These are phyloP conservation scores for Cryphonectria parasitica DNA, from an alignment of 2,329 filamentous ascomycete genomes.

Conservation along the genomic window DNA sequence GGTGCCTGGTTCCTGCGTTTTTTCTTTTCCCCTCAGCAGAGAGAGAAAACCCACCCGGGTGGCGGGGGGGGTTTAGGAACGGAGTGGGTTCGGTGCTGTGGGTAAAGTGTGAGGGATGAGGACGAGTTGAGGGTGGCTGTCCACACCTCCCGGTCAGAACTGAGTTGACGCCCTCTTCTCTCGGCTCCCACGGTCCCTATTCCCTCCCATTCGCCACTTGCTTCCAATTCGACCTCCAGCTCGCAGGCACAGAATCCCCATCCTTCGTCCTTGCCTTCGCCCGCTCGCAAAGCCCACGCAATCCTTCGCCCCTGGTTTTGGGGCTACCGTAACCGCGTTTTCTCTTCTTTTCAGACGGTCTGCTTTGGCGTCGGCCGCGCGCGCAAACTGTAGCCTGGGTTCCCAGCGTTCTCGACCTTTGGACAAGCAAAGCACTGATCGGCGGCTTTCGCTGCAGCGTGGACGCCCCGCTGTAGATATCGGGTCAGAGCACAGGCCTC, in stretches of 20 bases:
- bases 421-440: neutral
- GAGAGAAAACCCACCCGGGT: no score
- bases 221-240: neutral
- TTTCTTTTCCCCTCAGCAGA: neutral
- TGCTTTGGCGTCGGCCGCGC: neutral
- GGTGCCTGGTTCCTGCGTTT: neutral
- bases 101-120: neutral
- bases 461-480: constrained; percentile 5
- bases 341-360: neutral
- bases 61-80: neutral
- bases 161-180: constrained; percentile 3
- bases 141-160: constrained; percentile 21
- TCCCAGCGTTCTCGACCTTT: constrained; percentile 2
- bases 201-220: constrained; percentile 3
- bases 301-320: constrained; percentile 7
- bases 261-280: neutral
- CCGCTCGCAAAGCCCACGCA: neutral
- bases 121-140: neutral
- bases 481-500: neutral
- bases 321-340: neutral
- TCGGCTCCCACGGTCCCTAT: constrained; percentile 23
- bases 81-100: neutral
- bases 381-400: neutral
- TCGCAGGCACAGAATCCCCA: neutral
- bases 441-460: neutral